phyloP scores from a whole-genome alignment of 257 asterid genomes.

The Ballota nigra region DNA sequence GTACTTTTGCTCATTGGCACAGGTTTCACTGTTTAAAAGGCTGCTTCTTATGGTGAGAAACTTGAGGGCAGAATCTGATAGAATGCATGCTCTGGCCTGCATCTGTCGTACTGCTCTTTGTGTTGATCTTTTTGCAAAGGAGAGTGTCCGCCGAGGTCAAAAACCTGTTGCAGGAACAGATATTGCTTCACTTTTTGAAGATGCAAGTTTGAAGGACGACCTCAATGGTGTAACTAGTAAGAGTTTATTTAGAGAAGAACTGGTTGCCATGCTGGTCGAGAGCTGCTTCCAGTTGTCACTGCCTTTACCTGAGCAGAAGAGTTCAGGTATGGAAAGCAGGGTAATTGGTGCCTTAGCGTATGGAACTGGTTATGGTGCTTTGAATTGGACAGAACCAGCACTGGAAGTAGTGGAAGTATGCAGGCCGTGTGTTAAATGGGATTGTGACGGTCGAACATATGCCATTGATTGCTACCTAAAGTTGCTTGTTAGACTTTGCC shows the following conservation, averaged over 20 bases:
- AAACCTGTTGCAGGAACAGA: constrained; percentile 96
- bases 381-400: constrained; percentile 97
- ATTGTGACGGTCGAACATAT: constrained; percentile 89
- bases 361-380: constrained; percentile 97
- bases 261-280: constrained; percentile 95
- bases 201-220: constrained; percentile 75
- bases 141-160: constrained; percentile 95
- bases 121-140: constrained; percentile 95
- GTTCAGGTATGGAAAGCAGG: constrained; percentile 93
- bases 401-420: constrained; percentile 98
- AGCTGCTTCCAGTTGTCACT: constrained; percentile 96
- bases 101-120: constrained; percentile 97
- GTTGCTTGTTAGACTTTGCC: constrained; percentile 90
- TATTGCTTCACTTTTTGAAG: constrained; percentile 89
- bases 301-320: constrained; percentile 89
- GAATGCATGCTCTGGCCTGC: constrained; percentile 98
- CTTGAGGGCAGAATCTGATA: constrained; percentile 94
- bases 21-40: constrained; percentile 87
- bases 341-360: constrained; percentile 96
- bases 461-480: constrained; percentile 94
- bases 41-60: constrained; percentile 93
- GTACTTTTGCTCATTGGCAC: constrained; percentile 28
- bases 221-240: constrained; percentile 77
- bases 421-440: constrained; percentile 95
- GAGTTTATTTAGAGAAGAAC: constrained; percentile 90